Conservation (phyloP, 257 asterid species). For the Cynanchum wilfordii region DNA sequence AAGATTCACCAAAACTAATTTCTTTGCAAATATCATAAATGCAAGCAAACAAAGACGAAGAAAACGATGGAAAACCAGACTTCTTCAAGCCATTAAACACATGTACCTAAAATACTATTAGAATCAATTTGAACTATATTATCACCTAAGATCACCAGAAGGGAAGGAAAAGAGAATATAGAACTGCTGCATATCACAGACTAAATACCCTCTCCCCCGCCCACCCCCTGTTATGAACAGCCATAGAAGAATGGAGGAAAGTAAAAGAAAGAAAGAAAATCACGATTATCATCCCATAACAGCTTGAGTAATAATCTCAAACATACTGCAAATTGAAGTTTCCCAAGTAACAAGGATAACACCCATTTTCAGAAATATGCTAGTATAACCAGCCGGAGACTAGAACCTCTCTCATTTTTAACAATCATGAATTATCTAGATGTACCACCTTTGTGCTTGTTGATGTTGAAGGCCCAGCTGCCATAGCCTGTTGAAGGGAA, state of each 20-base stretch:
- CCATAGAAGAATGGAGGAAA: neutral
- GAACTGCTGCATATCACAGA: no score
- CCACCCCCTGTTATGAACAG: neutral
- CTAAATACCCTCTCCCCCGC: neutral
- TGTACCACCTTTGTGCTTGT: slow-evolving; percentile 60
- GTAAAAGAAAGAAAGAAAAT: neutral
- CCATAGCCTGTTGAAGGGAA: slow-evolving; percentile 68
- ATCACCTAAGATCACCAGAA: neutral
- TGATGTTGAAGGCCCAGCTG: slow-evolving; percentile 66
- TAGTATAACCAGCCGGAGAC: neutral
- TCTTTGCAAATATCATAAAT: neutral
- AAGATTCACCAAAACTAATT: neutral
- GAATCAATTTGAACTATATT: neutral
- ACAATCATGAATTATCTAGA: slow-evolving; percentile 2
- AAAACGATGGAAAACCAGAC: neutral
- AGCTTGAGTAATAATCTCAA: neutral
- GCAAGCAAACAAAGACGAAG: neutral
- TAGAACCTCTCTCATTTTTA: neutral
- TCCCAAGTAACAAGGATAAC: neutral
- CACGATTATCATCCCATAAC: neutral
- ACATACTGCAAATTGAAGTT: neutral
- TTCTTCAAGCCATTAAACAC: neutral
- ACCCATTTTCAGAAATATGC: neutral
- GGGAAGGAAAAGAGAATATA: neutral
- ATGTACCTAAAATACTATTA: no score